Evolutionary conservation across 768 basidiomycete species (phyloP), one percentile per base, ranked within the genome.

Genomic region (Lactifluus piperatus): DNA sequence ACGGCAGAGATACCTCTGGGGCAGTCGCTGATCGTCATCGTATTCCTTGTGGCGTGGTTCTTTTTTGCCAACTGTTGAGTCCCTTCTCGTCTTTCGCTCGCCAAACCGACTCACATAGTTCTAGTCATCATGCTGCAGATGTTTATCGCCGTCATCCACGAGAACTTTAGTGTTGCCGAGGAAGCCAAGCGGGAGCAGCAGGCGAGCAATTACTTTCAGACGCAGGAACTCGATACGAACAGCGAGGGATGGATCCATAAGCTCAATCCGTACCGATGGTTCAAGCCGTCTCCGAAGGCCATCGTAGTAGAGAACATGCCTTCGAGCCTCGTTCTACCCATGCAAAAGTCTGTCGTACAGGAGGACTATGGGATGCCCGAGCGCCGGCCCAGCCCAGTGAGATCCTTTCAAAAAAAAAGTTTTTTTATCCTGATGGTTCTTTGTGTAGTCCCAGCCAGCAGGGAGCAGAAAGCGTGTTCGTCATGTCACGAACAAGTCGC

Each of bases 141-240:
- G 85, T 97, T 97, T 75, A 91, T 98, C 67, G 95, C 95, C 34
- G 93, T 95, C 46, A 93, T 97, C 77, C 91, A 94, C 67, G 93
- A 94, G 76, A 95, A 94, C 71, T 97, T 98, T 66, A 79, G 85
- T 24, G 83, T 97, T 5, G 92, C 92, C 0, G 95, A 97, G 67
- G 91, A 94, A 68, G 80, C 84, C 27, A 97, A 97, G 75, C 83
- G 86, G 53, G 79, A 80, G 16, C 79, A 86, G 62, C 95, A 97
- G 71, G 83, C 86, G 5, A 81, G 82, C 6, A 79, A 82, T 48
- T 87, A 84, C 68, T 83, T 80, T 74, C 81, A 75, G 16, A 77
- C 78, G 43, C 80, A 84, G 57, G 78, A 78, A 24, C 75, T 76
- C 48, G 72, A 78, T 56, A 77, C 77, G 43, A 59, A 68, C 64